phyloP scores from a whole-genome alignment of 2,329 filamentous ascomycete species.

The Penicillium sp. region DNA sequence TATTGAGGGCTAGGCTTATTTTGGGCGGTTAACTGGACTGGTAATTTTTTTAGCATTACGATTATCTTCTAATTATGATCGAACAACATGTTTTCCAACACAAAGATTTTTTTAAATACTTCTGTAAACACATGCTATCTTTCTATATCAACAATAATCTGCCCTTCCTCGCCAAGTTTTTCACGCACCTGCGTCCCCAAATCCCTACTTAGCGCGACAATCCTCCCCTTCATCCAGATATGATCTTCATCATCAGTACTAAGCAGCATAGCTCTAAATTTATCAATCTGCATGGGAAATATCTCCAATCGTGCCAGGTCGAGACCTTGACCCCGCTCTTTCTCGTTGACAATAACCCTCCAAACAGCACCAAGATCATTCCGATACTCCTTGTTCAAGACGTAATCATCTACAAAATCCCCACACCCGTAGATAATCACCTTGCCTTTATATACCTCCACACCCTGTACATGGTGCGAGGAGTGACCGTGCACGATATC shows the following conservation, averaged over 20 bases:
- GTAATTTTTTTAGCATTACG: neutral
- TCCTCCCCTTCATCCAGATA: slow-evolving; percentile 35
- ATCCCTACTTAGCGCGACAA: slow-evolving; percentile 32
- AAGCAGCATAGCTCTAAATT: slow-evolving; percentile 39
- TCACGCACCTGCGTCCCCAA: slow-evolving; percentile 32
- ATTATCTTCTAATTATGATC: neutral
- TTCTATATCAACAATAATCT: slow-evolving; percentile 31
- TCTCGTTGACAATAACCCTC: slow-evolving; percentile 37
- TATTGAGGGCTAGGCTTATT: neutral
- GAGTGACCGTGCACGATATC: slow-evolving; percentile 49
- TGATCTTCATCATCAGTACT: slow-evolving; percentile 35
- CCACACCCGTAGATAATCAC: slow-evolving; percentile 48
- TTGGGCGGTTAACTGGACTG: neutral
- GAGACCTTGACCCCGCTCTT: slow-evolving; percentile 13
- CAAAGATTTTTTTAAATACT: no score
- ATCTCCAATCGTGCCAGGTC: slow-evolving; percentile 36
- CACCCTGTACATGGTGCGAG: slow-evolving; percentile 47
- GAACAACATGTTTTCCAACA: no score
- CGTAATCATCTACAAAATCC: slow-evolving; percentile 51
- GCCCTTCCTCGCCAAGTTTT: slow-evolving; percentile 35
- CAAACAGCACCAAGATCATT: slow-evolving; percentile 48
- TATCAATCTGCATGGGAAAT: slow-evolving; percentile 40
- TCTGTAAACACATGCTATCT: no score
- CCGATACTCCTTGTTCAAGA: slow-evolving; percentile 35
- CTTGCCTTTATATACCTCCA: slow-evolving; percentile 41